phyloP scores from a whole-genome alignment of 768 basidiomycete species.

The Boletus subparvulus region DNA sequence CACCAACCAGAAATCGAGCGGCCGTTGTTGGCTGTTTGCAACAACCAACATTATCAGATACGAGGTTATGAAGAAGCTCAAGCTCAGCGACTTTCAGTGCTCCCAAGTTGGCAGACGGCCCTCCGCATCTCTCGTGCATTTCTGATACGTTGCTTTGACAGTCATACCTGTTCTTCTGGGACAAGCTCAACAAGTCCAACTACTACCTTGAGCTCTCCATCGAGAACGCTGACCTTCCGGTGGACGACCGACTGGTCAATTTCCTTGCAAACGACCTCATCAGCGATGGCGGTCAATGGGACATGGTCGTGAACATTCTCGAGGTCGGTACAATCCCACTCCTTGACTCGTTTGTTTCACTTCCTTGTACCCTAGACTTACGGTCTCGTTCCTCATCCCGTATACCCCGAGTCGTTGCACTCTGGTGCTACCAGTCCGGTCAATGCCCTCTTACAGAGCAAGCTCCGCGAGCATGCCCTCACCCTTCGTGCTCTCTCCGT shows the following conservation, averaged over 20 bases:
- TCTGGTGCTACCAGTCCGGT: constrained; percentile 73
- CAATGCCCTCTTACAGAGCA: constrained; percentile 80
- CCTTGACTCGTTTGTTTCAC: constrained; percentile 25
- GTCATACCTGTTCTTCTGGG: constrained; percentile 95
- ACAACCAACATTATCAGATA: constrained; percentile 86
- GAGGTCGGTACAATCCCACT: constrained; percentile 40
- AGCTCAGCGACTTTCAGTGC: constrained; percentile 86
- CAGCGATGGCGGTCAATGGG: constrained; percentile 93
- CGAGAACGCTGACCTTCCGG: constrained; percentile 71
- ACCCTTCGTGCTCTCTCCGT: constrained; percentile 66
- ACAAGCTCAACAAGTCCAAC: constrained; percentile 89
- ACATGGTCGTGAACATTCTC: constrained; percentile 77
- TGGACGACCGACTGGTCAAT: constrained; percentile 81
- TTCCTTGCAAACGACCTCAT: constrained; percentile 77
- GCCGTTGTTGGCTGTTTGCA: constrained; percentile 95
- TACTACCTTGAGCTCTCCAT: constrained; percentile 90
- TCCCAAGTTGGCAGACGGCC: constrained; percentile 59
- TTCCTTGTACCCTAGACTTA: constrained; percentile 51
- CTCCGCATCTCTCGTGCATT: not conserved
- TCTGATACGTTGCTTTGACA: constrained; percentile 28
- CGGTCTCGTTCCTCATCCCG: constrained; percentile 79
- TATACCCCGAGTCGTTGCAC: constrained; percentile 84
- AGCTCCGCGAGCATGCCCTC: constrained; percentile 88
- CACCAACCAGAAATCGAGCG: constrained; percentile 85
- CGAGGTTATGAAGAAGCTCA: constrained; percentile 81